Percentiles rank a stretch among this genome's conserved stretches.
Evolutionary conservation across 495 filamentous ascomycete genomes (phyloP).

Genomic region (Aeminium ludgeri): DNA sequence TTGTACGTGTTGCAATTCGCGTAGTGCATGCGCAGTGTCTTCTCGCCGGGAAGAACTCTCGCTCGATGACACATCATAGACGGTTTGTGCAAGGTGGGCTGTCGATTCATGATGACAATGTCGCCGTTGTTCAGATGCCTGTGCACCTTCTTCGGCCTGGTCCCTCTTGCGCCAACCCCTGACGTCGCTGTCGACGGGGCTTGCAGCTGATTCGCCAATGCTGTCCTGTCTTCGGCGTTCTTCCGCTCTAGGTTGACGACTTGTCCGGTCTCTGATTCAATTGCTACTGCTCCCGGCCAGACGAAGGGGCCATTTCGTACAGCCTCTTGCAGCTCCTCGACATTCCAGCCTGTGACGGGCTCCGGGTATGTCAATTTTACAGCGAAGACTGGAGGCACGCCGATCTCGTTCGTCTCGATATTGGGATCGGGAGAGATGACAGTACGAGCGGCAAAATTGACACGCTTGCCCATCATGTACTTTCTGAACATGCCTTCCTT

Average conservation of each 20-base stretch:
- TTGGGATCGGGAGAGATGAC: slow-evolving; percentile 98
- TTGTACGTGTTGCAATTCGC: slow-evolving; percentile 99
- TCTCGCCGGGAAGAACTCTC: slow-evolving; percentile 79
- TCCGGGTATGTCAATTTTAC: slow-evolving; percentile 93
- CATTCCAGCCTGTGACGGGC: slow-evolving; percentile 92
- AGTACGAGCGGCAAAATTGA: slow-evolving; percentile 93
- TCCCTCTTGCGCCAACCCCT: slow-evolving; percentile 27
- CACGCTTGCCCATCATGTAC: slow-evolving; percentile 99
- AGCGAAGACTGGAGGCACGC: slow-evolving; percentile 92
- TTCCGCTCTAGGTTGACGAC: slow-evolving; percentile 77
- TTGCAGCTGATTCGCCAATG: slow-evolving; percentile 79
- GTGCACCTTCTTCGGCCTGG: slow-evolving; percentile 89
- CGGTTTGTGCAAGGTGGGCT: slow-evolving; percentile 99
- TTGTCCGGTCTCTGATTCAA: slow-evolving; percentile 90
- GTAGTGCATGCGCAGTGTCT: slow-evolving; percentile 98
- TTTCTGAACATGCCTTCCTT: slow-evolving; percentile 97
- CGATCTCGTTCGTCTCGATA: slow-evolving; percentile 96
- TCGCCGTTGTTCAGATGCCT: slow-evolving; percentile 92
- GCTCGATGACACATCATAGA: slow-evolving; percentile 98
- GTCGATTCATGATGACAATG: slow-evolving; percentile 96
- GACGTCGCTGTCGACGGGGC: slow-evolving; percentile 67
- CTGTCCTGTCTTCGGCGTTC: slow-evolving; percentile 63
- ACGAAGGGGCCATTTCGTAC: slow-evolving; percentile 86
- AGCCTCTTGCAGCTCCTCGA: slow-evolving; percentile 85
- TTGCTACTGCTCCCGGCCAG: slow-evolving; percentile 85